Conservation (phyloP, 345 rosid species). For the Citrus glauca region DNA sequence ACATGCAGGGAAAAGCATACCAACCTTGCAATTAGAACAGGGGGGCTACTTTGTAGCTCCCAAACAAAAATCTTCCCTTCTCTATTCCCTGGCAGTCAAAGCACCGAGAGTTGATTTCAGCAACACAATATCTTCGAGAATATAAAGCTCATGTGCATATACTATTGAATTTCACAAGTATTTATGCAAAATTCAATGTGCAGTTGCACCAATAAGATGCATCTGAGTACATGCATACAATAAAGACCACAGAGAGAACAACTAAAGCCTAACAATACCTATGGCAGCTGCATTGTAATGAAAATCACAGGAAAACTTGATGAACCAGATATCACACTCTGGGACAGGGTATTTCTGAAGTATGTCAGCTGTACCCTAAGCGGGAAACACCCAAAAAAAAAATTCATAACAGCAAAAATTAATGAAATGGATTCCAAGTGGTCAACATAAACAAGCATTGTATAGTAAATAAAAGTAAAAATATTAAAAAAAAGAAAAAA, state of each 20-base stretch:
- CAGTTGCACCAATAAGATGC: background rate
- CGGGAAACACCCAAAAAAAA: background rate
- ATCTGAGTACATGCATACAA: background rate
- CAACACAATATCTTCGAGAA: background rate
- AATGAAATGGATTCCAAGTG: background rate
- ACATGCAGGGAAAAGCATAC: background rate
- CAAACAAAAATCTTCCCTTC: constrained; percentile 95
- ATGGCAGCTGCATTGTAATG: constrained; percentile 69
- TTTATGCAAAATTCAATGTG: background rate
- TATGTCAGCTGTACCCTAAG: constrained; percentile 83
- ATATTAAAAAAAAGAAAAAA: background rate
- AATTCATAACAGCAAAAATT: background rate
- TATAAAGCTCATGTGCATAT: background rate
- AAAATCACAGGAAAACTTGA: constrained; percentile 92
- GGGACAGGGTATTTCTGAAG: constrained; percentile 92
- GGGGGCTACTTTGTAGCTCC: constrained; percentile 93
- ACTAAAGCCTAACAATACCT: constrained; percentile 39
- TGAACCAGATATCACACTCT: constrained; percentile 92
- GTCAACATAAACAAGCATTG: background rate
- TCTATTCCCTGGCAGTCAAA: constrained; percentile 64
- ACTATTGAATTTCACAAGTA: background rate
- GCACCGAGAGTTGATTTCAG: background rate
- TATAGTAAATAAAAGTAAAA: background rate
- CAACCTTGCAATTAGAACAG: constrained; percentile 81
- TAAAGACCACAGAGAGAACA: background rate